Percentiles rank a stretch among this genome's conserved stretches.
Evolutionary conservation across 345 rosid species (phyloP).

Genomic region (Murraya koenigii): DNA sequence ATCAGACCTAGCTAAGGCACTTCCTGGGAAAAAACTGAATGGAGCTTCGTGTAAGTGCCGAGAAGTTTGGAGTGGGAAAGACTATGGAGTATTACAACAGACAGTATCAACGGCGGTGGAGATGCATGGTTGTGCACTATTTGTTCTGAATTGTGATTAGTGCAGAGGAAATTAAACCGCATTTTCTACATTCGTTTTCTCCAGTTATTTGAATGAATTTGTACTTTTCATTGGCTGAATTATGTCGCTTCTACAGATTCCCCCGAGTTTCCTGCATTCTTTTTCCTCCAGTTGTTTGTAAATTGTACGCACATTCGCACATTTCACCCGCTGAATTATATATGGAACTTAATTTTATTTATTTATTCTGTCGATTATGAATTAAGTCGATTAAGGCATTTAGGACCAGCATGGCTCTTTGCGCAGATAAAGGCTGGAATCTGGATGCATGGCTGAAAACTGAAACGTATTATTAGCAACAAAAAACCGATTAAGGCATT

Average conservation of each 20-base stretch:
- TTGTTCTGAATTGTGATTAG: conserved; percentile 50
- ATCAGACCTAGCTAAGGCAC: conserved; percentile 53
- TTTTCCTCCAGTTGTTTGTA: too few species aligned
- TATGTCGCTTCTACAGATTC: too few species aligned
- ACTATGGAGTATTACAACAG: conserved; percentile 25
- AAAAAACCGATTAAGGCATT: neutral
- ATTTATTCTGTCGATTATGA: neutral
- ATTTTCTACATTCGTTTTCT: neutral
- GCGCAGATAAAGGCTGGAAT: neutral
- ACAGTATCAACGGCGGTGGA: conserved; percentile 41
- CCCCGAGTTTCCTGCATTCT: too few species aligned
- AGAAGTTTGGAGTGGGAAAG: conserved; percentile 68
- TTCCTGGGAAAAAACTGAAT: conserved; percentile 33
- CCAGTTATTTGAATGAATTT: too few species aligned
- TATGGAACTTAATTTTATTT: too few species aligned
- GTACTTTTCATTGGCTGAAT: too few species aligned
- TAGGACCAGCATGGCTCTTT: neutral
- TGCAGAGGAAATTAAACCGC: neutral
- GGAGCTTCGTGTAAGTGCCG: conserved; percentile 40
- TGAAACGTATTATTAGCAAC: neutral
- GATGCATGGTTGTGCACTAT: conserved; percentile 57
- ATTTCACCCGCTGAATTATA: too few species aligned
- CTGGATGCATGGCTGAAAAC: neutral
- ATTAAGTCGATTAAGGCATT: neutral
- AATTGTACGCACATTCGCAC: too few species aligned